phyloP scores from a whole-genome alignment of 495 filamentous ascomycete genomes.

The Podospora appendiculata region DNA sequence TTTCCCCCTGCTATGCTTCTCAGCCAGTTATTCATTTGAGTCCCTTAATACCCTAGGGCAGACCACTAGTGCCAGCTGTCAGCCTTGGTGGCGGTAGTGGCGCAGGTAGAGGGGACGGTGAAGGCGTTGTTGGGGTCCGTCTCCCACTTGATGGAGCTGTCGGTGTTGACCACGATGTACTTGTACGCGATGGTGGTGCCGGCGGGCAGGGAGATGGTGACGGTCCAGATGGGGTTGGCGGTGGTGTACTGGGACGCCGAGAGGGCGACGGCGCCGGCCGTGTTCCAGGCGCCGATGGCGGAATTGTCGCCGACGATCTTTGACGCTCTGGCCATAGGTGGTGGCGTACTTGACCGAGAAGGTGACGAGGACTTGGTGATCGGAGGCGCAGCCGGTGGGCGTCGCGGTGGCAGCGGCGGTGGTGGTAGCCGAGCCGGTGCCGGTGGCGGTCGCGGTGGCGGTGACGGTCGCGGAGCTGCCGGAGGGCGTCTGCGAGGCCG shows the following conservation, averaged over 20 bases:
- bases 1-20: not conserved
- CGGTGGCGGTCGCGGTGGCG: constrained; percentile 23
- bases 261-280: constrained; percentile 40
- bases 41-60: not conserved
- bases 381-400: constrained; percentile 31
- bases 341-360: constrained; percentile 53
- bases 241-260: constrained; percentile 45
- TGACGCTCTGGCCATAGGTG: constrained; percentile 49
- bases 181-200: constrained; percentile 58
- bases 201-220: constrained; percentile 40
- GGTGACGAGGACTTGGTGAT: constrained; percentile 46
- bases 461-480: constrained; percentile 6
- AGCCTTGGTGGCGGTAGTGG: constrained; percentile 24
- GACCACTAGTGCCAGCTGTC: constrained; percentile 29
- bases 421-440: constrained; percentile 6
- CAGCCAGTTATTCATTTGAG: not conserved
- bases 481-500: constrained; percentile 41
- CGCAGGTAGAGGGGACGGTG: constrained; percentile 45
- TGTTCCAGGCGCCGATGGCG: constrained; percentile 51
- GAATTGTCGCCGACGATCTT: constrained; percentile 48
- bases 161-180: constrained; percentile 50
- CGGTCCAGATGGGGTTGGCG: constrained; percentile 51
- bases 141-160: constrained; percentile 55
- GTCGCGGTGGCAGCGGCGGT: constrained; percentile 22
- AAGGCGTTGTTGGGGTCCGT: constrained; percentile 54